Evolutionary conservation across 2,329 filamentous ascomycete genomes (phyloP).

Genomic region (Mycocentrospora acerina): DNA sequence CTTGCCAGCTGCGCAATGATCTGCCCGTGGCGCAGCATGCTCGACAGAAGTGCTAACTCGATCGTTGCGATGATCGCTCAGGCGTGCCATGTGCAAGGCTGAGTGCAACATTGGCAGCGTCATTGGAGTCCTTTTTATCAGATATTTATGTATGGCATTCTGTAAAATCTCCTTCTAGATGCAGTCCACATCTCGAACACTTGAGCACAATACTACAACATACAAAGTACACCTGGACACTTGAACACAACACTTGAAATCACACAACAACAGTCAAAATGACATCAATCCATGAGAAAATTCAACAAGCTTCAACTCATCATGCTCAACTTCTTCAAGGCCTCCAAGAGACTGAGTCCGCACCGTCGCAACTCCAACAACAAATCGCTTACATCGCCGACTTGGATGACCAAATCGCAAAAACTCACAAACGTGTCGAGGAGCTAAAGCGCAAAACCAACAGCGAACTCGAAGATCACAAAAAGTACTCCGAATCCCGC

Average conservation of each 20-base stretch:
- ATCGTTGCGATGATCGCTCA: no score
- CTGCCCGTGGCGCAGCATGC: no score
- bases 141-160: no score
- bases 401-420: constrained; percentile 24
- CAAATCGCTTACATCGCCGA: constrained; percentile 33
- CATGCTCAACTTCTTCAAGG: constrained; percentile 28
- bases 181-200: no score
- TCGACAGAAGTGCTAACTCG: no score
- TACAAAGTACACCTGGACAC: no score
- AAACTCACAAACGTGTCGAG: constrained; percentile 17
- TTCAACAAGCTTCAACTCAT: constrained; percentile 27
- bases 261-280: constrained; percentile 7
- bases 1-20: no score
- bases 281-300: constrained; percentile 25
- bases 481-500: constrained; percentile 37
- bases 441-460: constrained; percentile 20
- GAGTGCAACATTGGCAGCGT: no score
- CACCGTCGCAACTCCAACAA: constrained; percentile 33
- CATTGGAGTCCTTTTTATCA: no score
- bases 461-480: constrained; percentile 31
- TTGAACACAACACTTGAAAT: not conserved
- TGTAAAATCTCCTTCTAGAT: no score
- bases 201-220: no score
- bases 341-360: constrained; percentile 31
- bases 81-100: no score